Conservation (phyloP, 371 early-diverging fungal genomes). For the Syncephalis fuscata region DNA sequence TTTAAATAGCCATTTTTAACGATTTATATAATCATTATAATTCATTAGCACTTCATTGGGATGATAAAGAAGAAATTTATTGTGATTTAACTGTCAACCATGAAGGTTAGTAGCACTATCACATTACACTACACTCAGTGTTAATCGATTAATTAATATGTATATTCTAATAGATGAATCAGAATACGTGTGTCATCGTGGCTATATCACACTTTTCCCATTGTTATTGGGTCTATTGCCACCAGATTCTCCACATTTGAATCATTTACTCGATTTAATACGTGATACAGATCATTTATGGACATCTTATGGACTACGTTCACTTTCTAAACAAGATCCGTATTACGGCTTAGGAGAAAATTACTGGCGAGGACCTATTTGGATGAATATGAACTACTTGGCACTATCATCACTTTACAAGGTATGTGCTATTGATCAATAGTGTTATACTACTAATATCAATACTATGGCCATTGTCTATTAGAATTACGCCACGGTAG, state of each 20-base stretch:
- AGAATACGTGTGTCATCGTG: conserved; percentile 64
- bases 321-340: conserved; percentile 55
- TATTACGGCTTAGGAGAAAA: conserved; percentile 70
- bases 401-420: conserved; percentile 50
- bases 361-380: conserved; percentile 92
- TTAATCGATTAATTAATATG: no score
- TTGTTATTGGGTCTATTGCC: conserved; percentile 58
- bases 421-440: neutral
- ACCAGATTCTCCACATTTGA: conserved; percentile 45
- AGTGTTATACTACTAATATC: neutral
- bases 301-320: conserved; percentile 65
- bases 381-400: conserved; percentile 89
- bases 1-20: neutral
- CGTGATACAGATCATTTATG: conserved; percentile 56
- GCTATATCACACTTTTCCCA: conserved; percentile 77
- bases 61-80: conserved; percentile 42
- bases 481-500: conserved; percentile 44
- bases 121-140: neutral
- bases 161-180: conserved; percentile 19
- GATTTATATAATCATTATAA: conserved; percentile 12
- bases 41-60: conserved; percentile 61
- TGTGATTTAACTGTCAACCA: conserved; percentile 58
- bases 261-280: conserved; percentile 55
- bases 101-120: conserved; percentile 11
- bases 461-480: neutral